Evolutionary conservation across 163 green algal genomes (phyloP).

Genomic region (Prototheca cutis): DNA sequence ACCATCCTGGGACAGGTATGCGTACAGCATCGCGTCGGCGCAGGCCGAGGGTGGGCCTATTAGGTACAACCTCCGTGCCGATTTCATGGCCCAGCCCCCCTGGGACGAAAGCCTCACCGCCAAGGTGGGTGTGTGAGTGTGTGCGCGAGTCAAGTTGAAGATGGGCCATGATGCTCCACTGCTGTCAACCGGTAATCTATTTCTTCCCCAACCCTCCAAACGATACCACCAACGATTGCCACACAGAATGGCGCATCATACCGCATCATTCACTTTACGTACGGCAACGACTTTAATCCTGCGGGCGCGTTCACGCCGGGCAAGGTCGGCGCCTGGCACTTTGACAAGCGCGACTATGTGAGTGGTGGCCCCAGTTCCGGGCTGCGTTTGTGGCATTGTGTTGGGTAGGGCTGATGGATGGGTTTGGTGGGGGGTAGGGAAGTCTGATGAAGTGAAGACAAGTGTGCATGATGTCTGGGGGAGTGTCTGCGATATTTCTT

Average conservation of each 20-base stretch:
- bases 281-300: slow-evolving; percentile 73
- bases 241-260: slow-evolving; percentile 19
- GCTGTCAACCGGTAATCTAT: no score
- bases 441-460: slow-evolving; percentile 78
- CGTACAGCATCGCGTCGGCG: slow-evolving; percentile 63
- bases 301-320: slow-evolving; percentile 46
- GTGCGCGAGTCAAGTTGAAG: no score
- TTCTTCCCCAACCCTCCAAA: no score
- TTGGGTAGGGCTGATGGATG: no score
- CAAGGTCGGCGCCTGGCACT: slow-evolving; percentile 35
- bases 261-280: slow-evolving; percentile 92
- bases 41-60: slow-evolving; percentile 34
- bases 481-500: no score
- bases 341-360: slow-evolving; percentile 10
- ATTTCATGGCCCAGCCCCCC: slow-evolving; percentile 70
- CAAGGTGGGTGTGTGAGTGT: no score
- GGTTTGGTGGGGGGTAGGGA: background rate
- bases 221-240: no score
- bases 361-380: no score
- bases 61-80: slow-evolving; percentile 20
- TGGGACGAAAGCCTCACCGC: slow-evolving; percentile 39
- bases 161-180: no score
- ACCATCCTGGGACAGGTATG: slow-evolving; percentile 36
- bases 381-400: no score
- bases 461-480: slow-evolving; percentile 44